These are phyloP conservation scores for Aphanomyces stellatus DNA, from an alignment of 352 stramenopile species.

Conservation along the genomic window DNA sequence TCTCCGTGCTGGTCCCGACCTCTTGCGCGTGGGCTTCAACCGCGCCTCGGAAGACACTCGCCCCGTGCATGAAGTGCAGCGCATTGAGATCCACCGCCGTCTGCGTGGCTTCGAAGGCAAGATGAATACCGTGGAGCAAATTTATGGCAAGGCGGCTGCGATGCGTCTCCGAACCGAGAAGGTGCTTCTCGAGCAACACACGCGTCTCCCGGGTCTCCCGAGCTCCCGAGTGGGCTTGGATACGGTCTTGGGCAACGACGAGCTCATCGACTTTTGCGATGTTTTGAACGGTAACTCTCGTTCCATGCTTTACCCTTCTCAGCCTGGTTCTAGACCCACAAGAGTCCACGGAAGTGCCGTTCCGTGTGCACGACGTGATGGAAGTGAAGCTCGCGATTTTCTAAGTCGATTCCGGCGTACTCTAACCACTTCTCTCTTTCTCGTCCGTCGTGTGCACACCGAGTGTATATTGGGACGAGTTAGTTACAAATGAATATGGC, in stretches of 20 bases:
- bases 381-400: slow-evolving; percentile 86
- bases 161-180: slow-evolving; percentile 87
- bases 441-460: no score
- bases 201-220: slow-evolving; percentile 70
- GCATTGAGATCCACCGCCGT: slow-evolving; percentile 70
- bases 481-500: slow-evolving; percentile 22
- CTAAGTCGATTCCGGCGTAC: no score
- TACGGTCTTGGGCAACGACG: slow-evolving; percentile 68
- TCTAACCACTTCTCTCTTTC: no score
- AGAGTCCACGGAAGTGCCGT: slow-evolving; percentile 68
- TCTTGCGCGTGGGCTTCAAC: slow-evolving; percentile 75
- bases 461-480: no score
- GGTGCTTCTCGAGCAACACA: slow-evolving; percentile 77
- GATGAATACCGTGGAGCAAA: slow-evolving; percentile 82
- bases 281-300: slow-evolving; percentile 62
- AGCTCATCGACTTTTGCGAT: slow-evolving; percentile 71
- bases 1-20: slow-evolving; percentile 69
- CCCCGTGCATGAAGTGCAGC: slow-evolving; percentile 78
- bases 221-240: slow-evolving; percentile 69
- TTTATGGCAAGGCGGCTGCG: slow-evolving; percentile 81
- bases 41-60: slow-evolving; percentile 70
- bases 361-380: slow-evolving; percentile 82
- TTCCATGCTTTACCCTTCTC: not conserved
- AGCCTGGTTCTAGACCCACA: slow-evolving; percentile 38
- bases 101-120: slow-evolving; percentile 78